Evolutionary conservation across 164 flowering plant species (phyloP), one percentile per base, ranked within the genome.

Genomic region (Amborella trichopoda): DNA sequence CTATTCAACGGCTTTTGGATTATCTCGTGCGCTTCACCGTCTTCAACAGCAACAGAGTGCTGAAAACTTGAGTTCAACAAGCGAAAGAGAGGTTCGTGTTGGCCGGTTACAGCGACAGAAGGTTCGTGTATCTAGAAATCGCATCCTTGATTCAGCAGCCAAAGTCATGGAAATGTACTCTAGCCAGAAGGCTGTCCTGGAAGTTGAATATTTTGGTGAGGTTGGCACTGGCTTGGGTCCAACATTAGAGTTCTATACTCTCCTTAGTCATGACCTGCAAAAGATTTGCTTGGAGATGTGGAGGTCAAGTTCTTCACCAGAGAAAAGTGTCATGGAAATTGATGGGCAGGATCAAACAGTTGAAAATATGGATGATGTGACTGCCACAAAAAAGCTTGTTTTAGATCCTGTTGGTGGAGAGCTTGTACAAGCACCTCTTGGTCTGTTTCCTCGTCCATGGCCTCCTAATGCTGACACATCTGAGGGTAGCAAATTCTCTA

Each of bases 81-180:
- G 72, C 56, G 99, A 93, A 53, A 73, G 99, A 68, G 95, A 85
- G 63, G 77, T 78, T 8, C 76, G 96, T 28, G 77, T 93, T 61
- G 85, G 95, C 50, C 76, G 96, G 55, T 64, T 87, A 40, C 87
- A 84, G 54, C 88, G 96, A 21, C 96, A 93, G 63, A 93, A 93
- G 56, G 96, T 93, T 34, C 91, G 96, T 59, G 99, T 93, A 26
- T 83, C 96, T 4, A 65, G 99, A 45, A 85, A 76, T 41, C 83
- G 94, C 21, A 83, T 93, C 38, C 65, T 93, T 59, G 99, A 93
- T 66, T 93, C 99, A 50, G 99, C 99, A 47, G 81, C 78, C 17
- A 84, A 93, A 66, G 99, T 93, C 26, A 88, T 93, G 96, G 99
- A 88, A 69, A 80, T 93, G 95, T 88, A 88, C 62, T 87, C 91